Percentiles rank a stretch among this genome's conserved stretches.
These are phyloP conservation scores for Pyrenophora teres DNA, from an alignment of 2,329 filamentous ascomycete genomes.

Conservation along the genomic window DNA sequence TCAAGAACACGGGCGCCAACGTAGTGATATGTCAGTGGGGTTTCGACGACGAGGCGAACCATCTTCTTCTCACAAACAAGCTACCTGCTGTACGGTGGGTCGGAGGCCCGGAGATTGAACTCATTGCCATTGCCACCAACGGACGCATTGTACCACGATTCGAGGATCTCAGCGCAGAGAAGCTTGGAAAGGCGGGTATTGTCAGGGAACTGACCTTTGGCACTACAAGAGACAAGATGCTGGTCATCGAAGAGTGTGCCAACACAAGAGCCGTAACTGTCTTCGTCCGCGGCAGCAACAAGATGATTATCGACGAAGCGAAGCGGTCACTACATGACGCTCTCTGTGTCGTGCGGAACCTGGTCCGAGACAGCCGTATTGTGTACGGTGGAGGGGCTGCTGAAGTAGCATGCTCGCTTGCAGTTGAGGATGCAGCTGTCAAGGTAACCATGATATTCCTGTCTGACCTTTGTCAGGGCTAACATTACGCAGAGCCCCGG, in stretches of 20 bases:
- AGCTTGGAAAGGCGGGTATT: slow-evolving; percentile 86
- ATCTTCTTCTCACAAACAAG: slow-evolving; percentile 92
- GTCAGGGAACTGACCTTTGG: slow-evolving; percentile 96
- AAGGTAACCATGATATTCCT: slow-evolving; percentile 57
- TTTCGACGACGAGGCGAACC: slow-evolving; percentile 98
- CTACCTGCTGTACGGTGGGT: slow-evolving; percentile 97
- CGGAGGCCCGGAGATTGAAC: slow-evolving; percentile 94
- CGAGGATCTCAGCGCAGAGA: slow-evolving; percentile 88
- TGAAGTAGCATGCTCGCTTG: slow-evolving; percentile 94
- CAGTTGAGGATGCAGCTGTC: slow-evolving; percentile 91
- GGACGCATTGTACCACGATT: slow-evolving; percentile 97
- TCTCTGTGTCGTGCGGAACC: slow-evolving; percentile 94
- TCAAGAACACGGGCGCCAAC: slow-evolving; percentile 97
- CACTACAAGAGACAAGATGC: slow-evolving; percentile 98
- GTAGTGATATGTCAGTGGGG: slow-evolving; percentile 99
- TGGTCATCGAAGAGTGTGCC: slow-evolving; percentile 98
- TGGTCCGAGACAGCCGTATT: slow-evolving; percentile 93
- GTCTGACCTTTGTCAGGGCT: slow-evolving; percentile 1
- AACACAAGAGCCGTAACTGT: slow-evolving; percentile 96
- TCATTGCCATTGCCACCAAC: slow-evolving; percentile 98
- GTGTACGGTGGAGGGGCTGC: slow-evolving; percentile 97
- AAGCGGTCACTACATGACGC: slow-evolving; percentile 97
- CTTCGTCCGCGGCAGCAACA: slow-evolving; percentile 97
- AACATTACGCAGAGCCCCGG: slow-evolving; percentile 70
- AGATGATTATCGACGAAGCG: slow-evolving; percentile 99